Percentiles rank a stretch among this genome's conserved stretches.
Conservation (phyloP, 129 eudicot genomes). For the Arctium minus region DNA sequence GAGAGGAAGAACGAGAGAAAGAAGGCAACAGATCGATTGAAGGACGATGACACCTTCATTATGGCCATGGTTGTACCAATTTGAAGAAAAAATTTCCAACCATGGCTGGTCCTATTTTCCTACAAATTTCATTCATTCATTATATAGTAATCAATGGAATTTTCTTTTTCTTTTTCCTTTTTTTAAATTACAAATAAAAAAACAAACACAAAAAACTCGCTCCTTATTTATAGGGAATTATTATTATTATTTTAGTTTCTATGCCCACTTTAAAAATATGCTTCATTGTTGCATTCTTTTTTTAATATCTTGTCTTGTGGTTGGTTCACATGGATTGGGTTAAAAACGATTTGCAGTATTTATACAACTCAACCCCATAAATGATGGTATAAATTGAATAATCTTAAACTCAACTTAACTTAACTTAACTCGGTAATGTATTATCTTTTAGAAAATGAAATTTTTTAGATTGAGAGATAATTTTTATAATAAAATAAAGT, state of each 20-base stretch:
- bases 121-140: constrained; percentile 17
- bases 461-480: too few relatives aligned
- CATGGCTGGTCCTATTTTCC: constrained; percentile 15
- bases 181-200: not conserved
- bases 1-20: constrained; percentile 27
- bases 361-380: too few relatives aligned
- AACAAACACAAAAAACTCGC: not conserved
- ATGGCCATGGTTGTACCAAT: constrained; percentile 23
- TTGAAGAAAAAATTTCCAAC: constrained; percentile 17
- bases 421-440: too few relatives aligned
- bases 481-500: too few relatives aligned
- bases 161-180: not conserved
- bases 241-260: not conserved
- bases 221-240: not conserved
- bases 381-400: too few relatives aligned
- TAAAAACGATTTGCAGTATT: too few relatives aligned
- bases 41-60: constrained; percentile 29
- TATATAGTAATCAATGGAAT: not conserved
- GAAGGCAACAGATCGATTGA: constrained; percentile 21
- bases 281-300: not conserved
- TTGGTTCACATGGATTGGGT: too few relatives aligned
- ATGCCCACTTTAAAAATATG: not conserved
- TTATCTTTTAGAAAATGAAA: too few relatives aligned
- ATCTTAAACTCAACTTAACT: too few relatives aligned
- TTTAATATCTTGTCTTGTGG: too few relatives aligned